Evolutionary conservation across 257 asterid genomes (phyloP), one percentile per base, ranked within the genome.

Genomic region (Nicotiana noctiflora): DNA sequence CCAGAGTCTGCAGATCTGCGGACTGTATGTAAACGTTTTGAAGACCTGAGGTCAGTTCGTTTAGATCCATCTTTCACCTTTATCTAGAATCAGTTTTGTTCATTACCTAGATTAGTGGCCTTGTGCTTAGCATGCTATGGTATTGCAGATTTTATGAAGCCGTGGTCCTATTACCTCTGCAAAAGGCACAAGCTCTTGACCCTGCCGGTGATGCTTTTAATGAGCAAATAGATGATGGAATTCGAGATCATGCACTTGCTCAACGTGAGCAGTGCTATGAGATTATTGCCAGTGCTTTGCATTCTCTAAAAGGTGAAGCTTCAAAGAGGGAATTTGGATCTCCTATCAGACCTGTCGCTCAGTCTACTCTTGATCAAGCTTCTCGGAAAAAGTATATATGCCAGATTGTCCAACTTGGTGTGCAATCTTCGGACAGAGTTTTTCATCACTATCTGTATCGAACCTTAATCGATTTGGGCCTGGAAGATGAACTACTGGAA

Each of bases 401-500:
- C 86, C 99, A 96, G 89, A 96, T 94, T 81, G 88, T 96, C 85
- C 98, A 94, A 87, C 95, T 96, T 56, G 98, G 99, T 52, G 94
- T 96, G 80, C 99, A 96, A 81, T 94, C 98, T 63, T 84, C 98
- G 40, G 98, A 96, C 84, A 90, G 90, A 91, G 66, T 88, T 75
- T 96, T 96, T 82, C 98, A 94, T 13, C 97, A 94, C 82, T 90
- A 90, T 84, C 82, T 96, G 79, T 96, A 96, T 88, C 89, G 92
- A 44, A 92, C 93, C 52, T 82, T 96, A 83, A 92, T 96, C 57
- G 97, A 90, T 70, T 83, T 92, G 65, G 97, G 98, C 81, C 96
- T 96, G 76, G 97, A 96, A 84, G 96, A 92, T 84, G 99, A 96
- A 83, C 86, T 96, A 51, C 81, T 96, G 85, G 99, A 94, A 87